Percentiles rank a stretch among this genome's conserved stretches.
phyloP scores from a whole-genome alignment of 192 early-diverging fungal species.

The Coemansia sp. region DNA sequence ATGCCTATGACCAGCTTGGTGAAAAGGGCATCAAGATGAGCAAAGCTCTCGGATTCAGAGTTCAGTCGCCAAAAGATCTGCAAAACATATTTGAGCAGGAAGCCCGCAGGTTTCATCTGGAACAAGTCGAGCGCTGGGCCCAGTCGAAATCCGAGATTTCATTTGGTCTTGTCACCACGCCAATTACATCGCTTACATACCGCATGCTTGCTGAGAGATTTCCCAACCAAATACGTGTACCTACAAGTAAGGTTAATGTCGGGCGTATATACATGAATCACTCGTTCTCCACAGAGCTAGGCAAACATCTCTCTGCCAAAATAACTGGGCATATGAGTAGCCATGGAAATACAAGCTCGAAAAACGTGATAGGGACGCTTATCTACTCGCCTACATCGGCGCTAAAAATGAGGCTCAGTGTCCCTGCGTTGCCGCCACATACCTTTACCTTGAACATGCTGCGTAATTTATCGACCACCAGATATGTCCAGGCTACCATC shows the following conservation, averaged over 20 bases:
- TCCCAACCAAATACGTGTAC: not conserved
- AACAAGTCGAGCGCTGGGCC: constrained; percentile 67
- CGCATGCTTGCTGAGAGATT: constrained; percentile 34
- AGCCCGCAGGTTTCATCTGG: constrained; percentile 58
- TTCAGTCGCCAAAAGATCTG: constrained; percentile 72
- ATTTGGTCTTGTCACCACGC: constrained; percentile 47
- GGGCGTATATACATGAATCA: constrained; percentile 52
- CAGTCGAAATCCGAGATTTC: constrained; percentile 57
- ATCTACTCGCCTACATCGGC: constrained; percentile 64
- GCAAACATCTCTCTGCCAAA: constrained; percentile 51
- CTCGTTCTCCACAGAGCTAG: constrained; percentile 65
- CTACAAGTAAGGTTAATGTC: constrained; percentile 49
- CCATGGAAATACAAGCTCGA: constrained; percentile 66
- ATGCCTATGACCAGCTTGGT: constrained; percentile 93
- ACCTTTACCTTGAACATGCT: constrained; percentile 63
- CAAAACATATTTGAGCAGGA: constrained; percentile 67
- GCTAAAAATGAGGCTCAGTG: constrained; percentile 59
- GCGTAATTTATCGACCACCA: constrained; percentile 23
- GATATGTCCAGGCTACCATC: constrained; percentile 25
- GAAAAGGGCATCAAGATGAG: constrained; percentile 75
- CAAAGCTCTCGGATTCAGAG: constrained; percentile 64
- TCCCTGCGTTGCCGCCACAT: constrained; percentile 57
- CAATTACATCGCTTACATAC: constrained; percentile 52
- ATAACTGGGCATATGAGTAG: constrained; percentile 66
- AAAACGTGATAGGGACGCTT: constrained; percentile 76